Base-by-base conservation (phyloP, 169 alveolate species). In the Prorocentrum cordatum region DNA sequence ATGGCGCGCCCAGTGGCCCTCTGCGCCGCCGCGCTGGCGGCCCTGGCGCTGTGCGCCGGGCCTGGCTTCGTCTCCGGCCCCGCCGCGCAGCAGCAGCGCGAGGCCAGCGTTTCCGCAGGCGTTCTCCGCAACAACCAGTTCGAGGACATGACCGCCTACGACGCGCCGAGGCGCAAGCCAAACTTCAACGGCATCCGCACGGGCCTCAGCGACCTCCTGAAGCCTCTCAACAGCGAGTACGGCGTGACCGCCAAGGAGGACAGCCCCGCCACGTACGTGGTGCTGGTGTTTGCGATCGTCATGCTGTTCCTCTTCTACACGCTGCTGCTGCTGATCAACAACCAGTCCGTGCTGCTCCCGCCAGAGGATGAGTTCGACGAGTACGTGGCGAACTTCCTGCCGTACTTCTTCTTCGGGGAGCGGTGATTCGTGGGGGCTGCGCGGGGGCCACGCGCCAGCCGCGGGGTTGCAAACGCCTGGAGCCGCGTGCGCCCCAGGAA, bases 281-380 rank as follows among this genome's bases (percentile, higher is more conserved):
- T 59, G 73, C 33, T 77, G 87, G 47, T 77, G 9, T 9, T 32
- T 2, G 87, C 73, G 73, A 77, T 77, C 20, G 87, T 77, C 42
- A 18, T 50, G 70, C 87, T 77, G 42, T 77, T 77, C 87, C 70
- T 77, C 59, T 77, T 77, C 87, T 50, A 77, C 73, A 58, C 39
- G 62, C 33, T 77, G 36, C 72, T 77, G 72, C 73, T 77, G 59
- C 73, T 50, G 61, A 58, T 77, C 39, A 62, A 77, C 87, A 77
- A 77, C 87, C 87, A 77, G 87, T 77, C 87, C 29, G 87, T 77
- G 61, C 72, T 77, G 73, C 61, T 77, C 73, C 87, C 87, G 39
- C 87, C 87, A 20, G 87, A 77, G 87, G 87, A 77, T 59, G 87
- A 77, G 87, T 77, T 77, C 42, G 87, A 77, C 38, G 87, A 77